Evolutionary conservation across 2,329 filamentous ascomycete species (phyloP).

Genomic region (Septoria petroselini): DNA sequence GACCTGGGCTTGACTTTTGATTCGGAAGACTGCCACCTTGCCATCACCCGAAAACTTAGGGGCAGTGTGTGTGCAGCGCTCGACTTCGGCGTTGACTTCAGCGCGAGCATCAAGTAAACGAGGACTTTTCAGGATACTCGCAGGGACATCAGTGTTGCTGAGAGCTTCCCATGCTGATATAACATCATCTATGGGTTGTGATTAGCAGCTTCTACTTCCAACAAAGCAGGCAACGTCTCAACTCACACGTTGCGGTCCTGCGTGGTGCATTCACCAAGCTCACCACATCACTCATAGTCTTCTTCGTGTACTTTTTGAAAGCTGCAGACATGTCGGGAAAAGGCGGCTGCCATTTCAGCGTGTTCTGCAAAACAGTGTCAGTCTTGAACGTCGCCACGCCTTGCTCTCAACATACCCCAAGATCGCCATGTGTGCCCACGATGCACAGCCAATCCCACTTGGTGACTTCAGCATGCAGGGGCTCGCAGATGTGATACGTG

Average conservation of each 20-base stretch:
- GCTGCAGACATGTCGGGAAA: conserved; percentile 63
- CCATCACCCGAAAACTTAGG: conserved; percentile 63
- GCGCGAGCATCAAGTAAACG: conserved; percentile 54
- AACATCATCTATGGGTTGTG: conserved; percentile 51
- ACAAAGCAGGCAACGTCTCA: not conserved
- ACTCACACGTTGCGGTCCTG: conserved; percentile 53
- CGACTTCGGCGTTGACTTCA: conserved; percentile 61
- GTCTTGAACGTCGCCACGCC: not conserved
- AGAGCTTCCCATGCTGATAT: conserved; percentile 60
- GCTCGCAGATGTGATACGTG: conserved; percentile 61
- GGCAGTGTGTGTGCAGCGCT: conserved; percentile 58
- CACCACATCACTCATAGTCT: conserved; percentile 60
- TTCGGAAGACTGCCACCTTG: conserved; percentile 61
- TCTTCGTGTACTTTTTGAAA: conserved; percentile 61
- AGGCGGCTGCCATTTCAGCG: conserved; percentile 62
- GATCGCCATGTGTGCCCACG: conserved; percentile 61
- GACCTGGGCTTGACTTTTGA: conserved; percentile 59
- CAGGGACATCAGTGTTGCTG: conserved; percentile 50
- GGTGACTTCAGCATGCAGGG: conserved; percentile 53
- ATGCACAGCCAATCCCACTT: conserved; percentile 61
- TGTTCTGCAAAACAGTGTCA: conserved; percentile 39
- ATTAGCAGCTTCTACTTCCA: not conserved
- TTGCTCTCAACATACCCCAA: conserved; percentile 45
- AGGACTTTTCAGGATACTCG: conserved; percentile 50
- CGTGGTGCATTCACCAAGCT: conserved; percentile 64